Conservation (phyloP, 768 basidiomycete species). For the Albatrellus ellisii region DNA sequence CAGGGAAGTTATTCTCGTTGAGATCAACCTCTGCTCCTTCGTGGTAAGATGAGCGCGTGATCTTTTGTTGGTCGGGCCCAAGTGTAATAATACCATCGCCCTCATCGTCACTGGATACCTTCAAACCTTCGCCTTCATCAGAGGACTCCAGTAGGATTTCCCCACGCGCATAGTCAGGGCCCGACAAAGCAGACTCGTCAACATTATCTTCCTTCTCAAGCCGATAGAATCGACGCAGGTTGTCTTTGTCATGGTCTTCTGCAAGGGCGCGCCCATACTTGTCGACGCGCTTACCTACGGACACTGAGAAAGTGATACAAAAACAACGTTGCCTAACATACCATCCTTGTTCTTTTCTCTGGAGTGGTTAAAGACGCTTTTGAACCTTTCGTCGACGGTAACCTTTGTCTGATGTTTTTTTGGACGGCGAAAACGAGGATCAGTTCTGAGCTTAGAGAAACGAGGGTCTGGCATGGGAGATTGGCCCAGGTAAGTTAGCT, state of each 20-base stretch:
- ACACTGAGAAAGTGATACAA: background rate
- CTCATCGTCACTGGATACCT: conserved; percentile 28
- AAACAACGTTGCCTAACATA: conserved; percentile 18
- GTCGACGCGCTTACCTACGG: conserved; percentile 51
- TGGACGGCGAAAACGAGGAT: conserved; percentile 85
- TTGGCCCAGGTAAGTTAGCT: too few relatives aligned
- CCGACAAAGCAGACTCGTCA: conserved; percentile 20
- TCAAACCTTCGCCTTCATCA: conserved; percentile 47
- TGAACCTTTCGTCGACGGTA: conserved; percentile 87
- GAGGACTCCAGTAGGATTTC: conserved; percentile 82
- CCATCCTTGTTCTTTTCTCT: conserved; percentile 21
- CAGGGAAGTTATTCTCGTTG: conserved; percentile 61
- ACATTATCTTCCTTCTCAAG: conserved; percentile 36
- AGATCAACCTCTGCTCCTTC: conserved; percentile 61
- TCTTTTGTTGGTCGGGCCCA: too few relatives aligned
- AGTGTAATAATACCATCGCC: conserved; percentile 34
- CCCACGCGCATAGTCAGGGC: conserved; percentile 82
- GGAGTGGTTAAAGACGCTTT: conserved; percentile 48
- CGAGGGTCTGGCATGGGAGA: conserved; percentile 64
- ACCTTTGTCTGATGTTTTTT: conserved; percentile 74
- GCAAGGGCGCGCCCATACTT: conserved; percentile 77
- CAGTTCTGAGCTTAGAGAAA: conserved; percentile 76
- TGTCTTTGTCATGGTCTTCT: conserved; percentile 58
- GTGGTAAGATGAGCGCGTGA: too few relatives aligned
- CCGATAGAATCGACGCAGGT: conserved; percentile 71